Percentiles rank a stretch among this genome's conserved stretches.
phyloP scores from a whole-genome alignment of 1,284 basidiomycete species.

The Boletus chippewaensis region DNA sequence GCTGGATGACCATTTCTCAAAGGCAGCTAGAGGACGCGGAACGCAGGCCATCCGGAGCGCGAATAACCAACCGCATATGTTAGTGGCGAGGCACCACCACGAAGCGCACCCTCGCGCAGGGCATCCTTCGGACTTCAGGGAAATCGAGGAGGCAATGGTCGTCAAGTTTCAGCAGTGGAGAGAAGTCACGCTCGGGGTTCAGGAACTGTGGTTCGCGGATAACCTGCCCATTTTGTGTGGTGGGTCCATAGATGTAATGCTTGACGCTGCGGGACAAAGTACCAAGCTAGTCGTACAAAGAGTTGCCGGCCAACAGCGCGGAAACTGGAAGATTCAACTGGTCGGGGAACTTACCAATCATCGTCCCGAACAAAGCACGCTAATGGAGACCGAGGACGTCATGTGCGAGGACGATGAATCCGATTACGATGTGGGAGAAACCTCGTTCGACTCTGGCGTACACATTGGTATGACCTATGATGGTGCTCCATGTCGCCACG shows the following conservation, averaged over 20 bases:
- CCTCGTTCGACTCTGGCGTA: conserved; percentile 27
- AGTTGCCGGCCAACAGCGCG: conserved; percentile 19
- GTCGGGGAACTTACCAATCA: conserved; percentile 10
- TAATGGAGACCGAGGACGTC: conserved; percentile 10
- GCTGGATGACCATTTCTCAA: conserved; percentile 31
- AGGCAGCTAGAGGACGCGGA: conserved; percentile 33
- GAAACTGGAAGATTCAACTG: conserved; percentile 26
- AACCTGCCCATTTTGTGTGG: conserved; percentile 57
- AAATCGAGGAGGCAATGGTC: conserved; percentile 49
- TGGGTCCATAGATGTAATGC: conserved; percentile 58
- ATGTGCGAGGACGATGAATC: conserved; percentile 18
- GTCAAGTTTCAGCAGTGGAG: conserved; percentile 48
- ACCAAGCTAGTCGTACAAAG: conserved; percentile 25
- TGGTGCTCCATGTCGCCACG: conserved; percentile 1
- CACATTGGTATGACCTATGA: conserved; percentile 16
- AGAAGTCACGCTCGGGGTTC: conserved; percentile 45
- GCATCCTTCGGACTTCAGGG: conserved; percentile 37
- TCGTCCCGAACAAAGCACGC: conserved; percentile 2
- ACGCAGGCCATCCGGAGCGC: conserved; percentile 32
- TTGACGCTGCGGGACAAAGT: conserved; percentile 42
- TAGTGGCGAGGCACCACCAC: conserved; percentile 49
- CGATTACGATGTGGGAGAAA: conserved; percentile 14
- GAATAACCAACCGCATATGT: conserved; percentile 39
- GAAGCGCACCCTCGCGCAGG: conserved; percentile 42
- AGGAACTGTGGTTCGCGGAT: conserved; percentile 66